Percentiles rank a stretch among this genome's conserved stretches.
These are phyloP conservation scores for Blastobotrys robertii DNA, from an alignment of 805 yeast genomes.

Conservation along the genomic window DNA sequence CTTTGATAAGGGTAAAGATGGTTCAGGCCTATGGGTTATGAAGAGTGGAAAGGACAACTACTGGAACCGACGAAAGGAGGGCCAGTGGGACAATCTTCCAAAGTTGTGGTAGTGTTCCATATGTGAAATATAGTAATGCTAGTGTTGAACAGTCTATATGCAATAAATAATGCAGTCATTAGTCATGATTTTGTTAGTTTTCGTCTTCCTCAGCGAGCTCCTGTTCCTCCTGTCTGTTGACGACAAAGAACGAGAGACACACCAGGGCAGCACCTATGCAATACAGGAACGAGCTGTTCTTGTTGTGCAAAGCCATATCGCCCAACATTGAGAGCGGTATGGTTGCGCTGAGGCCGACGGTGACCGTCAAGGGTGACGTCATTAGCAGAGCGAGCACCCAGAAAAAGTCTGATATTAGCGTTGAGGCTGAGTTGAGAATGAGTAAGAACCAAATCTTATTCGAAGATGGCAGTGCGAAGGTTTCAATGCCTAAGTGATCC, in stretches of 20 bases:
- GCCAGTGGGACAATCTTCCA: conserved; percentile 20
- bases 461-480: conserved; percentile 58
- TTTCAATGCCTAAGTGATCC: conserved; percentile 55
- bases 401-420: conserved; percentile 81
- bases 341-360: conserved; percentile 87
- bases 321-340: conserved; percentile 93
- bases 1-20: conserved; percentile 42
- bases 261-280: conserved; percentile 74
- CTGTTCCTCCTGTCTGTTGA: conserved; percentile 67
- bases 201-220: conserved; percentile 30
- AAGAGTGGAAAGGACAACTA: conserved; percentile 49
- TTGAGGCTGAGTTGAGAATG: conserved; percentile 57
- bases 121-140: neutral
- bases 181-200: neutral
- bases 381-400: conserved; percentile 95
- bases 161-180: neutral
- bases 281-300: conserved; percentile 52
- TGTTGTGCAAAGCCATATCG: conserved; percentile 65
- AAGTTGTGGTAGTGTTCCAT: conserved; percentile 7
- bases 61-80: conserved; percentile 65
- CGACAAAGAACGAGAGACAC: conserved; percentile 70
- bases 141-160: neutral
- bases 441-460: conserved; percentile 44
- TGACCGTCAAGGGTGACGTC: conserved; percentile 90
- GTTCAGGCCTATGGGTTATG: conserved; percentile 41